Base-by-base conservation (phyloP, 768 basidiomycete species). In the Suillus discolor region DNA sequence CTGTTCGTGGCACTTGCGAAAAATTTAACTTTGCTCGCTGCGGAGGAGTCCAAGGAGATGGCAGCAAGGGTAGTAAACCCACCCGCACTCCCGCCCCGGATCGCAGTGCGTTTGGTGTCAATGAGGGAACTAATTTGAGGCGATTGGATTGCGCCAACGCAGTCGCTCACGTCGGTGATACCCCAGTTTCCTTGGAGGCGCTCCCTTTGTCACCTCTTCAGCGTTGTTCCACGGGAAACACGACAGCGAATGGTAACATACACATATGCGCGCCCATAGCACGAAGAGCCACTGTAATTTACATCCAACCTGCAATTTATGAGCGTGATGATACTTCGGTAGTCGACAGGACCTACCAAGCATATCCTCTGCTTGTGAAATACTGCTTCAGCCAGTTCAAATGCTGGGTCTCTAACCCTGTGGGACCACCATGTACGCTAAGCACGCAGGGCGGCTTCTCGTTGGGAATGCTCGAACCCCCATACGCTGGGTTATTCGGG, bases 71-170 rank as follows among this genome's bases (percentile, higher is more conserved):
- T 81, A 1, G 91, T 92, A 74, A 82, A 92, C 0, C 93, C 93
- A 2, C 93, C 92, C 3, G 91, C 85, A 12, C 90, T 91, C 0
- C 85, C 81, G 0, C 93, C 93, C 3, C 89, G 87, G 67, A 94
- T 88, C 23, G 87, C 85, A 5, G 85, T 80, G 9, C 92, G 88
- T 55, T 83, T 76, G 3, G 79, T 76, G 66, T 95, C 93, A 63
- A 91, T 81, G 69, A 89, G 84, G 13, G 82, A 79, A 7, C 16
- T 6, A 0, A 83, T 81, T 1, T 74, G 67, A 4, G 72, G 64
- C 20, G 86, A 79, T 70, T 75, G 77, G 0, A 86, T 84, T 3
- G 89, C 86, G 18, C 75, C 74, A 41, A 68, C 83, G 67, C 85
- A 85, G 70, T 94, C 92, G 8, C 81, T 73, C 1, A 89, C 83